These are phyloP conservation scores for Colletotrichum eleusines DNA, from an alignment of 2,329 filamentous ascomycete species.

Conservation along the genomic window DNA sequence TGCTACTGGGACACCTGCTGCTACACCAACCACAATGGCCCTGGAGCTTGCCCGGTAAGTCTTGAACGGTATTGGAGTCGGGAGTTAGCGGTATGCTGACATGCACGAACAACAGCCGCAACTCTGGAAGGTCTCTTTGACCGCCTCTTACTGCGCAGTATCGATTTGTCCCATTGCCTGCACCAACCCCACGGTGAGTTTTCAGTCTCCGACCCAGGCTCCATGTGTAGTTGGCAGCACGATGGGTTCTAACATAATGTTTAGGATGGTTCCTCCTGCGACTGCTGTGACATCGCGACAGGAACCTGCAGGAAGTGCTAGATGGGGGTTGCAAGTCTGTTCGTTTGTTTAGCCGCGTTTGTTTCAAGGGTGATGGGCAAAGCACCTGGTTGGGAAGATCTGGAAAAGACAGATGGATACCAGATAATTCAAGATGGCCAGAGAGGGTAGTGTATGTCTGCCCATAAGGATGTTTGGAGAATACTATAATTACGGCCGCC, in stretches of 20 bases:
- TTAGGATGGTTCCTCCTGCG: neutral
- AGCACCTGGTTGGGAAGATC: neutral
- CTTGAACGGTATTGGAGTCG: neutral
- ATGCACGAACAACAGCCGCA: neutral
- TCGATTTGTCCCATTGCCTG: neutral
- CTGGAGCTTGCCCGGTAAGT: conserved; percentile 1
- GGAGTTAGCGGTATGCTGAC: neutral
- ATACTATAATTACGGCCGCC: neutral
- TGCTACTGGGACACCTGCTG: neutral
- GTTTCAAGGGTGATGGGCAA: neutral
- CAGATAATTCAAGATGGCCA: neutral
- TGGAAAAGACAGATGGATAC: neutral
- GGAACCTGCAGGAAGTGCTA: neutral
- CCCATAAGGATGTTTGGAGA: neutral
- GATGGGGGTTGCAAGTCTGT: neutral
- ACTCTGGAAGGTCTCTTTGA: neutral
- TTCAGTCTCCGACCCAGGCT: neutral
- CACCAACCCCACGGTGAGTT: neutral
- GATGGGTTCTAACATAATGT: neutral
- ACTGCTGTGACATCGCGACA: neutral
- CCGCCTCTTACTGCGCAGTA: neutral
- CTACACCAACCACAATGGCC: neutral
- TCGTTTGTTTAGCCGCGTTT: neutral
- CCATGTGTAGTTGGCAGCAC: neutral
- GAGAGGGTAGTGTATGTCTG: neutral